phyloP scores from a whole-genome alignment of 768 basidiomycete genomes.

The Phylloporus arenicola region DNA sequence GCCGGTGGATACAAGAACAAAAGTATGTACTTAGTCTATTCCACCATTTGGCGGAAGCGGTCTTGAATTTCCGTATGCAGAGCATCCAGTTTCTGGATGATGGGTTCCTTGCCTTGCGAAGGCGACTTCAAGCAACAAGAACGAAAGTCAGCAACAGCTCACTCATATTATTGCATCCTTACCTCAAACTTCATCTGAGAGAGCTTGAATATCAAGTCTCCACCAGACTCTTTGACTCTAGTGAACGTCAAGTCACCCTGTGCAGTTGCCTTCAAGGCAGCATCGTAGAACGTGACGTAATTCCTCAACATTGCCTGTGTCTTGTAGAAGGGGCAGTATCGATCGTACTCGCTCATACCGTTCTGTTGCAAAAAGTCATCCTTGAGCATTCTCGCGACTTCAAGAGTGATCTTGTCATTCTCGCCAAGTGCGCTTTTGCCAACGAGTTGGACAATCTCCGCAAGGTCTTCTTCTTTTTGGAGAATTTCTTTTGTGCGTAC shows the following conservation, averaged over 20 bases:
- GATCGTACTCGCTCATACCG: constrained; percentile 96
- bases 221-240: constrained; percentile 79
- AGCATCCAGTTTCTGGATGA: constrained; percentile 77
- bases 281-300: constrained; percentile 90
- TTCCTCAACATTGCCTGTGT: constrained; percentile 93
- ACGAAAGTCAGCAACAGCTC: constrained; percentile 7
- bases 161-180: constrained; percentile 16
- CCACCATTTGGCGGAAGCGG: constrained; percentile 82
- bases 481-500: constrained; percentile 93
- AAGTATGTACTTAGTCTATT: constrained; percentile 39
- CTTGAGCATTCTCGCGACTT: constrained; percentile 95
- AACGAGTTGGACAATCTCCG: constrained; percentile 99
- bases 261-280: constrained; percentile 80
- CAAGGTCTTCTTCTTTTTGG: constrained; percentile 97
- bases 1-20: constrained; percentile 17
- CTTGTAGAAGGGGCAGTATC: constrained; percentile 99
- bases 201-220: constrained; percentile 93
- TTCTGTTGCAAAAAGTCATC: constrained; percentile 98
- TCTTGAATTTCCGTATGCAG: constrained; percentile 85
- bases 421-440: constrained; percentile 98
- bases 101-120: constrained; percentile 79
- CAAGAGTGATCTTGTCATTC: constrained; percentile 95
- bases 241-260: constrained; percentile 80
- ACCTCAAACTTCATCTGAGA: constrained; percentile 99
- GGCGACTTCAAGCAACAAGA: constrained; percentile 55